A percentile compares a stretch with the other conserved stretches of the same genome.
Evolutionary conservation across 2,329 filamentous ascomycete species (phyloP).

Genomic region (Truncatella angustata): DNA sequence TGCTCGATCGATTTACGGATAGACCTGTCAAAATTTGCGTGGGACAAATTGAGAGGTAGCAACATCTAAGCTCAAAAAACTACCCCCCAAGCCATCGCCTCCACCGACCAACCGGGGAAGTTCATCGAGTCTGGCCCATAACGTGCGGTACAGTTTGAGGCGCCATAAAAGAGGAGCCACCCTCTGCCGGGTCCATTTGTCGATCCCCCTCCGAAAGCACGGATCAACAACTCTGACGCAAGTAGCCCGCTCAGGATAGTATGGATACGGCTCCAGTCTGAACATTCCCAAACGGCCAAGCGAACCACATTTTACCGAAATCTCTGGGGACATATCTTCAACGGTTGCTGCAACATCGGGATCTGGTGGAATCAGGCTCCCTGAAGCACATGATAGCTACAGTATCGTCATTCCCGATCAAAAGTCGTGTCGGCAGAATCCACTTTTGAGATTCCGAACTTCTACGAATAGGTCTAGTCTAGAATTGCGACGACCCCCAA

Average conservation of each 20-base stretch:
- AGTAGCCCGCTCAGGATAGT: slow-evolving; percentile 1
- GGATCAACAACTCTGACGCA: slow-evolving; percentile 2
- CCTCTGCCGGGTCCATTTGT: background rate
- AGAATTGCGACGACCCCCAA: background rate
- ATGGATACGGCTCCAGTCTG: background rate
- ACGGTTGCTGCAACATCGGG: no score
- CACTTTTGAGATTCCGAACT: no score
- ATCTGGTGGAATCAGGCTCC: no score
- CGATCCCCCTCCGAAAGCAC: slow-evolving; percentile 6
- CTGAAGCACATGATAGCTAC: no score
- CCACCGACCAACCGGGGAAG: background rate
- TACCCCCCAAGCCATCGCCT: no score
- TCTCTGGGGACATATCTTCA: no score
- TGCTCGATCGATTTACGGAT: background rate
- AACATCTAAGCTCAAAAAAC: background rate
- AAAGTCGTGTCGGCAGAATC: background rate
- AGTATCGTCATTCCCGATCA: no score
- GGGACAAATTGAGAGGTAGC: background rate
- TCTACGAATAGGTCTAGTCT: background rate
- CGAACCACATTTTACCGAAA: no score
- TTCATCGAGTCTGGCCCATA: background rate
- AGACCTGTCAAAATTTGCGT: background rate
- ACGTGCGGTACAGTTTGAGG: background rate
- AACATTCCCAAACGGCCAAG: background rate
- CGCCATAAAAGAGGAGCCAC: slow-evolving; percentile 4